Conservation (phyloP, 1,284 basidiomycete species). For the Coniophora puteana region DNA sequence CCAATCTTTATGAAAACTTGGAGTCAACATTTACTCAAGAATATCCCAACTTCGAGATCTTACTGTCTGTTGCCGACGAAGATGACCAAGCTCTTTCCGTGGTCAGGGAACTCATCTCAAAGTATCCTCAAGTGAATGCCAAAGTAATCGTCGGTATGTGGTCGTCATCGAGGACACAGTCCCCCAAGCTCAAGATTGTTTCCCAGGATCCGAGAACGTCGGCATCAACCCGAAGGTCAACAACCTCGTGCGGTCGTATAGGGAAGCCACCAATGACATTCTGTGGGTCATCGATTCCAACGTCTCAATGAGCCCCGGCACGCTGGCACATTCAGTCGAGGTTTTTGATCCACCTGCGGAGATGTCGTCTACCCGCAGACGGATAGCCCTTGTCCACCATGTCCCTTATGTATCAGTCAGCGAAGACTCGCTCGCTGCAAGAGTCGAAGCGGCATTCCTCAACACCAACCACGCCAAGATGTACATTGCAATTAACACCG, state of each 20-base stretch:
- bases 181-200: slow-evolving; percentile 8
- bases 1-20: slow-evolving; percentile 90
- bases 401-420: slow-evolving; percentile 87
- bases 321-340: slow-evolving; percentile 84
- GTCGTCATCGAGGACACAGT: slow-evolving; percentile 1
- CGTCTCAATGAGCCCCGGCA: slow-evolving; percentile 75
- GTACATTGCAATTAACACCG: slow-evolving; percentile 93
- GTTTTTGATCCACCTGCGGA: slow-evolving; percentile 46
- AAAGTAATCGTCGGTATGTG: slow-evolving; percentile 73
- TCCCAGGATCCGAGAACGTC: slow-evolving; percentile 64
- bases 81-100: slow-evolving; percentile 80
- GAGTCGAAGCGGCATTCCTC: slow-evolving; percentile 91
- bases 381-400: slow-evolving; percentile 91
- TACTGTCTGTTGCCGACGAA: slow-evolving; percentile 82
- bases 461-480: slow-evolving; percentile 99
- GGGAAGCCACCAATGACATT: slow-evolving; percentile 80
- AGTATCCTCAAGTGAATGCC: slow-evolving; percentile 72
- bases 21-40: slow-evolving; percentile 89
- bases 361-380: slow-evolving; percentile 29
- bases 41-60: slow-evolving; percentile 85
- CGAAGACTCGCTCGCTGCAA: slow-evolving; percentile 68
- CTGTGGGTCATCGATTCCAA: slow-evolving; percentile 98
- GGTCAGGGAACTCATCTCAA: slow-evolving; percentile 69
- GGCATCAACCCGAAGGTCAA: slow-evolving; percentile 99
- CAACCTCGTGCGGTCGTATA: slow-evolving; percentile 87